Base-by-base conservation (phyloP, 257 asterid species). In the Ilex asprella region DNA sequence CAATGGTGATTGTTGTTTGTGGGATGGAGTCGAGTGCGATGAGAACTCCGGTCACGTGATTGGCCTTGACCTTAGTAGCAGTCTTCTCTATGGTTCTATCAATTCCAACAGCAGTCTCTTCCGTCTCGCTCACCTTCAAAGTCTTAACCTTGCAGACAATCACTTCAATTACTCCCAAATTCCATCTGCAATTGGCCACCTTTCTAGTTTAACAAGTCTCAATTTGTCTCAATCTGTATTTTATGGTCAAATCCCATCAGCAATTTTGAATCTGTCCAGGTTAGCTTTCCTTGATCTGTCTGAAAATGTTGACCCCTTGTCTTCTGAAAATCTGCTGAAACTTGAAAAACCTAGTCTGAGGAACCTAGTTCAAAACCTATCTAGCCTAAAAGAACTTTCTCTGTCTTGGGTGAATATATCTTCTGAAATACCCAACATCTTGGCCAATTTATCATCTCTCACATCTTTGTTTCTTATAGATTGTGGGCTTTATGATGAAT, bases 151-250 rank as follows among this genome's bases (percentile, higher is more conserved):
- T 49, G 14, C 54, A 12, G 54, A 49, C n/a, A 49, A 49, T 49
- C 54, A 49, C 54, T 49, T 49, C 54, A 49, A 49, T 49, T 49
- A 49, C 54, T 49, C 54, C 10, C 13, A n/a, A 49, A 49, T 49
- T 12, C 54, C 54, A 49, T 49, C 54, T 11, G 14, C 10, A 49
- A 49, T 49, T 15, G 16, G 13, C 10, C 54, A 12, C 14, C 16
- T 49, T 12, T 49, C 54, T 2, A 0, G 54, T 49, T 49, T 49
- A n/a, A 49, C 54, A 6, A 49, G 16, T 49, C 54, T 49, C 16
- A n/a, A 49, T 12, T 15, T 49, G 2, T 49, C 54, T 49, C 1
- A 2, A 49, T 49, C 54, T 3, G 54, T 49, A 49, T 49, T 49
- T 49, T 49, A 0, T 15, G 54, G 54, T 49, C 14, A 49, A 49